A percentile compares a stretch with the other conserved stretches of the same genome.
Conservation (phyloP, 1,284 basidiomycete genomes). For the Fomitopsis betulina region DNA sequence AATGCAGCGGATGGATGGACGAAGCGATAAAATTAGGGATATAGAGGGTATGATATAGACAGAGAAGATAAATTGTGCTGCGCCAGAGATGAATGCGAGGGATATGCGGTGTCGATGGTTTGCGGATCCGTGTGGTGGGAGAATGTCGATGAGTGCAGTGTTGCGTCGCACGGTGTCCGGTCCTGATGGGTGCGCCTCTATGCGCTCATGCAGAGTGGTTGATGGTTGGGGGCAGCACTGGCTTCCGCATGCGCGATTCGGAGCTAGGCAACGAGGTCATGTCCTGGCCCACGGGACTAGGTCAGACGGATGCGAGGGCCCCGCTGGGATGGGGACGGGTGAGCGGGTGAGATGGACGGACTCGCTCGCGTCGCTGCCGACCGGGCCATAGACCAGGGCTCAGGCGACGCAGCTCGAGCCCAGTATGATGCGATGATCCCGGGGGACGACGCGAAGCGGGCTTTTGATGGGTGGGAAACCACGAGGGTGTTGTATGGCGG, state of each 20-base stretch:
- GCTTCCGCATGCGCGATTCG: neutral
- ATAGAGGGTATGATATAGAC: constrained; percentile 6
- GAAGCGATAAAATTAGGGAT: constrained; percentile 6
- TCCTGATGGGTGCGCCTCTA: too few species aligned
- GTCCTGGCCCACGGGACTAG: neutral
- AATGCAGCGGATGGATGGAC: neutral
- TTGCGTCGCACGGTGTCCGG: neutral
- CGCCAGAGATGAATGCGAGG: neutral
- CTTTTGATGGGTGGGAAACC: neutral
- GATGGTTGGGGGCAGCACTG: too few species aligned
- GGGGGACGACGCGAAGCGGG: neutral
- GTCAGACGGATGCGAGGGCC: too few species aligned
- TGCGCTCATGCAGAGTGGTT: too few species aligned
- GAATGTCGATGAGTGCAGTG: neutral
- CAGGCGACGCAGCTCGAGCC: neutral
- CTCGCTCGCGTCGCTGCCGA: neutral
- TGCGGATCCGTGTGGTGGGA: neutral
- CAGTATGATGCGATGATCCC: neutral
- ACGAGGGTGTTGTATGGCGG: neutral
- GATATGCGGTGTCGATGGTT: neutral
- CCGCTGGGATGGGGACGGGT: neutral
- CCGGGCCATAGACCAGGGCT: neutral
- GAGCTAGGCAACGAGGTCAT: neutral
- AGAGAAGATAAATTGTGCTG: neutral
- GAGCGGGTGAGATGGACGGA: neutral